Percentiles rank a stretch among this genome's conserved stretches.
phyloP scores from a whole-genome alignment of 257 asterid species.

The Plectranthus barbatus region DNA sequence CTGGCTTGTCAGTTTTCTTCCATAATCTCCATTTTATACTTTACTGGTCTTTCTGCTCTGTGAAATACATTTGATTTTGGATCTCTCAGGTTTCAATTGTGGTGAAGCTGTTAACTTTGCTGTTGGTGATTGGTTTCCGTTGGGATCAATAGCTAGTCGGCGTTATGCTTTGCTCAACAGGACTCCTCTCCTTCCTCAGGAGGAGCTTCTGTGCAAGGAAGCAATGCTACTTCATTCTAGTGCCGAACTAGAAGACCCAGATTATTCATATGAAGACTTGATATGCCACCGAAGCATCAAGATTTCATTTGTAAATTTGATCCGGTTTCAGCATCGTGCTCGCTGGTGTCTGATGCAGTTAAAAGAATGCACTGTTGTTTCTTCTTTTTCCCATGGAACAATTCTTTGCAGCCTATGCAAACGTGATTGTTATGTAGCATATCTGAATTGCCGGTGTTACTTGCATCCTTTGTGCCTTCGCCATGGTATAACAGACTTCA shows the following conservation, averaged over 20 bases:
- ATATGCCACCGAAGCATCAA: conserved; percentile 40
- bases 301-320: conserved; percentile 60
- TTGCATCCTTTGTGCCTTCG: conserved; percentile 82
- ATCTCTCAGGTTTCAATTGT: conserved; percentile 74
- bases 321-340: conserved; percentile 83
- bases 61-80: neutral
- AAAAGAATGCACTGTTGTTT: conserved; percentile 35
- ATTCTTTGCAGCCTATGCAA: conserved; percentile 81
- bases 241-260: conserved; percentile 37
- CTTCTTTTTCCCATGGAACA: conserved; percentile 65
- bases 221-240: conserved; percentile 52
- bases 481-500: conserved; percentile 52
- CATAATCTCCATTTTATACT: neutral
- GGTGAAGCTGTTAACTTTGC: conserved; percentile 99
- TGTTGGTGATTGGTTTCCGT: conserved; percentile 87
- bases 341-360: conserved; percentile 74
- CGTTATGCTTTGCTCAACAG: conserved; percentile 85
- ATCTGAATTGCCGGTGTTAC: conserved; percentile 68
- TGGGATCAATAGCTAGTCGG: conserved; percentile 82
- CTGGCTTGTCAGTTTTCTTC: neutral
- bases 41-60: neutral
- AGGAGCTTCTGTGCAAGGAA: conserved; percentile 97
- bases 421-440: conserved; percentile 86
- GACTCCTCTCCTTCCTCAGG: conserved; percentile 86
- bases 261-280: conserved; percentile 37